Evolutionary conservation across 345 rosid genomes (phyloP), one percentile per base, ranked within the genome.

Genomic region (Camelina laxa): DNA sequence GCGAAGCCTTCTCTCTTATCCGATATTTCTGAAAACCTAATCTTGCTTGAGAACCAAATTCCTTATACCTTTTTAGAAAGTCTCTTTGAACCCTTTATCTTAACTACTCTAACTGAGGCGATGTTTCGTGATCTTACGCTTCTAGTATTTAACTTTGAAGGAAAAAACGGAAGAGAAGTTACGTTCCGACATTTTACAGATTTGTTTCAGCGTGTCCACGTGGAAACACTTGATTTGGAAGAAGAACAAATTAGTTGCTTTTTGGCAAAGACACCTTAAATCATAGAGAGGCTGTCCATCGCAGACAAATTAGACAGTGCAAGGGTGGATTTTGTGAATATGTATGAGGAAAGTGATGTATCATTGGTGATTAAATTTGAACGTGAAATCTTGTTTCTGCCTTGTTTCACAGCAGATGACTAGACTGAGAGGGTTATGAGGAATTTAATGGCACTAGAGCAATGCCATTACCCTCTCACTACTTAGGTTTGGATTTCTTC

Each of bases 361-460:
- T 60, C 75, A 2, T 70, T 77, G 74, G 72, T 62, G 47, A 69
- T 74, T 12, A 33, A 12, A 0, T 80, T 69, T 16, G 6, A 71
- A 42, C 20, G 3, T 0, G 41, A 56, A 6, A 22, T 4, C 36
- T 53, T 75, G 51, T 51, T 61, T 4, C 59, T 82, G 19, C 82
- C 82, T 16, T 62, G 21, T 8, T 54, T 82, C 60, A 24, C 1
- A 27, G 65, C 14, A 0, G 35, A 35, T 0, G 76, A 69, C 1
- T 48, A 19, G 16, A 81, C 76, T 1, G 70, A 58, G 35, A 39
- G 14, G 10, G 1, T 42, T 12, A 0, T 73, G 2, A 66, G 84
- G 19, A 81, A 69, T 3, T 0, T 77, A 8, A 81, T 81, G 62
- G 81, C 84, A 41, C 45, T 81, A 2, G 82, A 74, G 45, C 77